phyloP scores from a whole-genome alignment of 768 basidiomycete genomes.

The Lactifluus volemus region DNA sequence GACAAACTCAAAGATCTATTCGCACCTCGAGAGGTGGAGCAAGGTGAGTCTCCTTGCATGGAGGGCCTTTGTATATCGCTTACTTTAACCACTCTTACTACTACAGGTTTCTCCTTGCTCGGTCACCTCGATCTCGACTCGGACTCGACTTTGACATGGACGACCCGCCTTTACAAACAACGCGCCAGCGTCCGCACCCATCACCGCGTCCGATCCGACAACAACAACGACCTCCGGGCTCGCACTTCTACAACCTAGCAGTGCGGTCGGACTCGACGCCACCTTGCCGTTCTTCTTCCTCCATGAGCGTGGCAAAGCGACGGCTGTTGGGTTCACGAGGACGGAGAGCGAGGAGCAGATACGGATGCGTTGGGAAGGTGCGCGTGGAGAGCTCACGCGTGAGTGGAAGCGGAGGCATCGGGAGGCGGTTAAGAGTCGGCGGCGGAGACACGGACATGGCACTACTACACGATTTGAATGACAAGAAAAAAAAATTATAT shows the following conservation, averaged over 20 bases:
- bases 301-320: constrained; percentile 25
- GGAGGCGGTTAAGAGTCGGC: constrained; percentile 60
- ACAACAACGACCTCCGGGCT: neutral
- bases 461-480: too few relatives aligned
- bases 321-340: constrained; percentile 36
- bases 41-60: constrained; percentile 35
- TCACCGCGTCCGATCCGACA: neutral
- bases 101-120: constrained; percentile 64
- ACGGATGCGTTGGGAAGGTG: constrained; percentile 59
- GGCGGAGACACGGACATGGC: too few relatives aligned
- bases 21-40: constrained; percentile 50
- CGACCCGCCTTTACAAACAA: neutral
- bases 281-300: constrained; percentile 18
- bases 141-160: constrained; percentile 57
- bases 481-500: too few relatives aligned
- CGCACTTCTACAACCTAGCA: neutral
- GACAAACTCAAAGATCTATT: constrained; percentile 60
- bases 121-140: constrained; percentile 66
- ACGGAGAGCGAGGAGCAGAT: constrained; percentile 54
- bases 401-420: constrained; percentile 73
- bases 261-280: neutral
- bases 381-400: constrained; percentile 54
- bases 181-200: neutral
- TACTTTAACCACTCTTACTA: too few relatives aligned
- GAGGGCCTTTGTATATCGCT: neutral